phyloP scores from a whole-genome alignment of 202 grass and related monocot genomes.

The Carex arenaria region DNA sequence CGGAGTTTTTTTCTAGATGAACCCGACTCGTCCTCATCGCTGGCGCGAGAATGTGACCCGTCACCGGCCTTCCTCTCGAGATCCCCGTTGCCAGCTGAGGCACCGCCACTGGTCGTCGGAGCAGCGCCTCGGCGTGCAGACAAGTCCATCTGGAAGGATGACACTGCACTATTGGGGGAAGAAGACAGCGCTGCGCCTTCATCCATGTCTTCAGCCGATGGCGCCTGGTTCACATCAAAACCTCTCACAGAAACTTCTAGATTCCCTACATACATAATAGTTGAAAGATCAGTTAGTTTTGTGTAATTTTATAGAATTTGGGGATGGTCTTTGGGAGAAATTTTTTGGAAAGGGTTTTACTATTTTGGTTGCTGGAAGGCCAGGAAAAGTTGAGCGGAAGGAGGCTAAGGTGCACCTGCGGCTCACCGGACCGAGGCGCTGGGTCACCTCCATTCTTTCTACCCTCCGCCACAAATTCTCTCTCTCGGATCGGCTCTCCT shows the following conservation, averaged over 20 bases:
- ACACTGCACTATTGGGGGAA: slow-evolving; percentile 69
- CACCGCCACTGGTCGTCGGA: background rate
- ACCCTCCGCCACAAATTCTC: background rate
- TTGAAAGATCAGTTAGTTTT: background rate
- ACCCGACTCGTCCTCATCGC: slow-evolving; percentile 80
- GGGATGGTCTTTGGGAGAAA: background rate
- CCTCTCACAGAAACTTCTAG: slow-evolving; percentile 47
- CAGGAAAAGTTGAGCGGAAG: slow-evolving; percentile 55
- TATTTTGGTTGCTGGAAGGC: slow-evolving; percentile 38
- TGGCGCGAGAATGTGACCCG: slow-evolving; percentile 54
- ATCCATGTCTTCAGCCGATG: slow-evolving; percentile 35
- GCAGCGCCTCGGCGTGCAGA: slow-evolving; percentile 13
- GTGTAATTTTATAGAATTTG: background rate
- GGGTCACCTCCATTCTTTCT: background rate
- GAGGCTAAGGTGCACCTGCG: slow-evolving; percentile 45
- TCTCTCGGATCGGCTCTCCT: background rate
- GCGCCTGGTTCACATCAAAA: slow-evolving; percentile 82
- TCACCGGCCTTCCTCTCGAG: slow-evolving; percentile 14
- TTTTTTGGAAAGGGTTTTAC: background rate
- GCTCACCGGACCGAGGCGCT: slow-evolving; percentile 28
- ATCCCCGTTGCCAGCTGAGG: background rate
- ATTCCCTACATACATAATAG: slow-evolving; percentile 37
- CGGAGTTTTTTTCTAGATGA: slow-evolving; percentile 87
- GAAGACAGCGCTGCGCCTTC: slow-evolving; percentile 40
- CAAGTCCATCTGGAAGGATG: slow-evolving; percentile 70